Evolutionary conservation across 768 basidiomycete genomes (phyloP).

Genomic region (Russula sp.): DNA sequence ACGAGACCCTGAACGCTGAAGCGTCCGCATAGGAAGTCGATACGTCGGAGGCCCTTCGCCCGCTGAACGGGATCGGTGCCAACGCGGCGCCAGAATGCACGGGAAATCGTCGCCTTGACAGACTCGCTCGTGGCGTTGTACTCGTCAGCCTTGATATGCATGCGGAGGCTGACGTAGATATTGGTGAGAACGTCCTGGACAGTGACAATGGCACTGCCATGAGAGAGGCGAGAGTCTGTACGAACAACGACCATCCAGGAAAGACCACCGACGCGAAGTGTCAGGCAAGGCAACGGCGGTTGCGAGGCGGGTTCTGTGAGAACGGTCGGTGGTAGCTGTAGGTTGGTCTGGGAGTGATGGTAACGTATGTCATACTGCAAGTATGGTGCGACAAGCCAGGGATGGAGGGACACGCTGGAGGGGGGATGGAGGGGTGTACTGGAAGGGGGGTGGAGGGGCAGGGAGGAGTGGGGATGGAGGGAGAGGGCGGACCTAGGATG

Average conservation of each 20-base stretch:
- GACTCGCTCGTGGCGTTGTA: background rate
- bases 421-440: background rate
- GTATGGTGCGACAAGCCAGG: background rate
- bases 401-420: background rate
- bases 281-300: background rate
- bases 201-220: background rate
- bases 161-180: conserved; percentile 8
- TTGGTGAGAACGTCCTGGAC: conserved; percentile 4
- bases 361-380: conserved; percentile 6
- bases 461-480: no score
- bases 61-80: background rate
- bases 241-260: background rate
- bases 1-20: conserved; percentile 5
- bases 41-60: conserved; percentile 8
- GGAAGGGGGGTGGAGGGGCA: background rate
- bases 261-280: background rate
- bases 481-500: no score
- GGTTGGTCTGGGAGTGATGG: background rate
- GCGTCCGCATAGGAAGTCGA: conserved; percentile 9
- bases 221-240: background rate
- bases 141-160: background rate
- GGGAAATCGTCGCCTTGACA: background rate
- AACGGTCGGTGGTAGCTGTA: background rate
- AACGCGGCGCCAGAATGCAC: conserved; percentile 2
- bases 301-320: background rate